These are phyloP conservation scores for Globisporangium orthogonon DNA, from an alignment of 352 stramenopile species.

Conservation along the genomic window DNA sequence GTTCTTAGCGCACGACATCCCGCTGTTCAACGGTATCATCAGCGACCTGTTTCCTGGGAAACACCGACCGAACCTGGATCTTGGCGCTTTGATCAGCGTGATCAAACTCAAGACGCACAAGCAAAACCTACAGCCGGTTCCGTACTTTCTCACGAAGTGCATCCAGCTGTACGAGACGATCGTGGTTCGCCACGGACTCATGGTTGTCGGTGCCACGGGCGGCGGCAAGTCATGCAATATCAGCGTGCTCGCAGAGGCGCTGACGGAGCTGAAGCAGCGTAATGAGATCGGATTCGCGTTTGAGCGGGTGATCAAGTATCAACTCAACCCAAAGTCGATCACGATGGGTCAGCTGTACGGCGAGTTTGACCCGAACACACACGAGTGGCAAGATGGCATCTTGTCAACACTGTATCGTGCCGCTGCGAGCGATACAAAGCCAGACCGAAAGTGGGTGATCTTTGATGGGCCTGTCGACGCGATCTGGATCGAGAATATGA, in stretches of 20 bases:
- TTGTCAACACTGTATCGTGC: conserved; percentile 92
- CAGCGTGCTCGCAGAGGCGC: conserved; percentile 85
- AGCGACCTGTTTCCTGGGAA: conserved; percentile 94
- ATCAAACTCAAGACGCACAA: conserved; percentile 87
- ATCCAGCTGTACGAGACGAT: conserved; percentile 95
- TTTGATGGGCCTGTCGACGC: conserved; percentile 93
- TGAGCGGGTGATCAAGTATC: conserved; percentile 86
- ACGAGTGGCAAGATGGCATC: conserved; percentile 95
- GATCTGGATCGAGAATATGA: conserved; percentile 97
- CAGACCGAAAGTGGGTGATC: conserved; percentile 92
- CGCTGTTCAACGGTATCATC: conserved; percentile 94
- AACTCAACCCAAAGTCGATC: conserved; percentile 94
- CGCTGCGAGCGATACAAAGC: conserved; percentile 81
- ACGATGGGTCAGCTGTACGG: conserved; percentile 94
- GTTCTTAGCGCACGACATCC: conserved; percentile 93
- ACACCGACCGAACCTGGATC: conserved; percentile 81
- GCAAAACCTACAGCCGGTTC: conserved; percentile 79
- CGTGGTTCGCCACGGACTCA: conserved; percentile 92
- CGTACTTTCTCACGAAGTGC: conserved; percentile 92
- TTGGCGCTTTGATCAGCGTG: conserved; percentile 79
- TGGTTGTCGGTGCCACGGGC: conserved; percentile 91
- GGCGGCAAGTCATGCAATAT: conserved; percentile 90
- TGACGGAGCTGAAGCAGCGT: conserved; percentile 81
- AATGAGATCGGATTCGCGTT: conserved; percentile 82
- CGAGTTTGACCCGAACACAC: conserved; percentile 92